A percentile compares a stretch with the other conserved stretches of the same genome.
phyloP scores from a whole-genome alignment of 2,329 filamentous ascomycete genomes.

The Calonectria pauciramosa region DNA sequence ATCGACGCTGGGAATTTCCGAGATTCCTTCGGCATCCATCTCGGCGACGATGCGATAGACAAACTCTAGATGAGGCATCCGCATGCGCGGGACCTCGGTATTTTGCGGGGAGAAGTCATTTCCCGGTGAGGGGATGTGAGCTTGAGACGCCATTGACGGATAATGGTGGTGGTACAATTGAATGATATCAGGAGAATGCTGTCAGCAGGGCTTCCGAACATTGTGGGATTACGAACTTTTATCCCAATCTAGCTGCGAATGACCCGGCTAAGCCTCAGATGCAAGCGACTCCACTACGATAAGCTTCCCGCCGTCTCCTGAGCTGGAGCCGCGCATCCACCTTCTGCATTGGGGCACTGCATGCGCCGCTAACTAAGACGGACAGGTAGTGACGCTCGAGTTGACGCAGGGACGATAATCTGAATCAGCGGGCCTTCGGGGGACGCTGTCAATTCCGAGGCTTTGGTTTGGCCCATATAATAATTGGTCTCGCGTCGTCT shows the following conservation, averaged over 20 bases:
- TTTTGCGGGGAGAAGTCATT: slow-evolving; percentile 27
- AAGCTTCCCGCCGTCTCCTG: background rate
- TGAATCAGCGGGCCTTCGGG: background rate
- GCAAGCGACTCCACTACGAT: slow-evolving; percentile 14
- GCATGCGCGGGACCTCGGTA: slow-evolving; percentile 24
- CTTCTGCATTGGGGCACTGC: slow-evolving; percentile 18
- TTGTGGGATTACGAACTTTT: slow-evolving; percentile 16
- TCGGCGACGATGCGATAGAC: slow-evolving; percentile 40
- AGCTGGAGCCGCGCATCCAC: slow-evolving; percentile 11
- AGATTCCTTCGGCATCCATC: slow-evolving; percentile 34
- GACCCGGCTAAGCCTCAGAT: background rate
- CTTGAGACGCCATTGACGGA: slow-evolving; percentile 15
- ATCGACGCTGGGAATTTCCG: slow-evolving; percentile 28
- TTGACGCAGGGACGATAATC: background rate
- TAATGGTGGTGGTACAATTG: background rate
- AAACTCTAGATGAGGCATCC: slow-evolving; percentile 38
- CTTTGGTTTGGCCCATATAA: slow-evolving; percentile 14
- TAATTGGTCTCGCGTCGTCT: background rate
- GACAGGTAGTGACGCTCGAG: background rate
- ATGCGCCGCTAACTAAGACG: slow-evolving; percentile 5
- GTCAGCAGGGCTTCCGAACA: background rate
- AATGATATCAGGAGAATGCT: background rate
- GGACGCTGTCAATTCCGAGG: background rate
- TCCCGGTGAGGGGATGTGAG: slow-evolving; percentile 34
- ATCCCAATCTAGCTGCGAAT: background rate